Evolutionary conservation across 225 moss, liverwort and hornwort species (phyloP), one percentile per base, ranked within the genome.

Genomic region (Thuidium tamariscinum): DNA sequence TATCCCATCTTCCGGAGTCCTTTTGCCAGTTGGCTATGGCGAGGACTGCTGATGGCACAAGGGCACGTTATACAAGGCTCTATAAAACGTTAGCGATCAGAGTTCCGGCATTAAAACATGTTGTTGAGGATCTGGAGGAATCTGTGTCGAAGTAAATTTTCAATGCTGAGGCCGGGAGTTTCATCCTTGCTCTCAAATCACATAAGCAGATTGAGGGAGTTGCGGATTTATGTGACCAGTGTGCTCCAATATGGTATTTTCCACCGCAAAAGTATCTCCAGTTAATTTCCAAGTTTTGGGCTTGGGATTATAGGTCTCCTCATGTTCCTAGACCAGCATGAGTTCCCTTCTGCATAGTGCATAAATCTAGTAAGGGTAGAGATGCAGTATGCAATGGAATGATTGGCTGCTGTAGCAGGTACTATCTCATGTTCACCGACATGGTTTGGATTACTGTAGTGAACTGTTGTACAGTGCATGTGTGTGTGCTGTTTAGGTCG

Each of bases 1-100:
- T 99, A 82, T 92, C 96, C 48, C 94, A 95, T 84, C 94, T 99
- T 82, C 99, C 97, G 32, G 99, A 97, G 89, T 95, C 95, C 56
- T 99, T 99, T 88, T 95, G 94, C 62, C 96, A 99, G 88, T 87
- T 99, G 81, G 97, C 95, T 42, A 89, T 96, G 93, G 99, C 99
- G 11, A 92, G 95, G 88, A 93, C 99, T 86, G 97, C 97, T 26
- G 97, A 99, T 72, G 97, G 97, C 83, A 97, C 95, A 41, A 93
- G 99, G 51, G 99, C 99, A 16, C 92, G 99, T 52, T 97, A 96
- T 62, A 74, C 94, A 21, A 90, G 99, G 85, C 92, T 99, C 52
- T 99, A 97, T 86, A 97, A 93, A 88, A 99, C 99, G 39, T 91
- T 99, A 48, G 96, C 95, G 11, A 88, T 93, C 41, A 91, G 99